These are phyloP conservation scores for Oidium heveae DNA, from an alignment of 2,329 filamentous ascomycete genomes.

Conservation along the genomic window DNA sequence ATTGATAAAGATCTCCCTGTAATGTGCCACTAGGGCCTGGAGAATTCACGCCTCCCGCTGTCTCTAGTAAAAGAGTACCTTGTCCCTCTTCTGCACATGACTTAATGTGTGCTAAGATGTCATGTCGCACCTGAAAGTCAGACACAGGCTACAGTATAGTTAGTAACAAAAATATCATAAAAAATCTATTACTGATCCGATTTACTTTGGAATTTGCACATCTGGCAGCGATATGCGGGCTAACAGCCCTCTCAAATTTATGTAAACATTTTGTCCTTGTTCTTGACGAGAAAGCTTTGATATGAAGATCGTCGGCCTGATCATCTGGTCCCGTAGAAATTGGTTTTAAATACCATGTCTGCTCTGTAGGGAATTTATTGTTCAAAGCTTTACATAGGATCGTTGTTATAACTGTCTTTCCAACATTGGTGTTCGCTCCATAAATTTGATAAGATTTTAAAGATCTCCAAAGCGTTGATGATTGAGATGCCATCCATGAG, in stretches of 20 bases:
- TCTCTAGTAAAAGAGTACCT: slow-evolving; percentile 50
- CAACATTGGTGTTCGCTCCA: slow-evolving; percentile 63
- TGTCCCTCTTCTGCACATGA: slow-evolving; percentile 18
- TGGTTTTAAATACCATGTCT: slow-evolving; percentile 48
- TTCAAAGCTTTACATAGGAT: slow-evolving; percentile 38
- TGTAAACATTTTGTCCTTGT: slow-evolving; percentile 35
- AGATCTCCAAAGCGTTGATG: slow-evolving; percentile 19
- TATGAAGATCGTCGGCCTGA: slow-evolving; percentile 43
- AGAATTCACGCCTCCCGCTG: slow-evolving; percentile 60
- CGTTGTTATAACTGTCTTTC: slow-evolving; percentile 61
- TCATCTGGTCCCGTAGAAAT: slow-evolving; percentile 48
- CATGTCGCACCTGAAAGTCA: slow-evolving; percentile 23
- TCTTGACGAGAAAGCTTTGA: slow-evolving; percentile 29
- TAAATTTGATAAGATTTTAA: slow-evolving; percentile 51
- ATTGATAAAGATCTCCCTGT: slow-evolving; percentile 54
- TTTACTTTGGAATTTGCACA: slow-evolving; percentile 5
- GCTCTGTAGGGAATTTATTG: slow-evolving; percentile 19
- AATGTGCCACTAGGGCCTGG: slow-evolving; percentile 51
- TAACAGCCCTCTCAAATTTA: slow-evolving; percentile 49
- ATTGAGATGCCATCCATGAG: slow-evolving; percentile 3
- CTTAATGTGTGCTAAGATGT: slow-evolving; percentile 21
- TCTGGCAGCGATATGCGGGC: slow-evolving; percentile 47
- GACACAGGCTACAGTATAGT: slow-evolving; percentile 19
- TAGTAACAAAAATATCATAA: not conserved
- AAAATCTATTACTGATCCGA: not conserved